Evolutionary conservation across 768 basidiomycete species (phyloP), one percentile per base, ranked within the genome.

Genomic region (Krasilnikovozyma curviuscula): DNA sequence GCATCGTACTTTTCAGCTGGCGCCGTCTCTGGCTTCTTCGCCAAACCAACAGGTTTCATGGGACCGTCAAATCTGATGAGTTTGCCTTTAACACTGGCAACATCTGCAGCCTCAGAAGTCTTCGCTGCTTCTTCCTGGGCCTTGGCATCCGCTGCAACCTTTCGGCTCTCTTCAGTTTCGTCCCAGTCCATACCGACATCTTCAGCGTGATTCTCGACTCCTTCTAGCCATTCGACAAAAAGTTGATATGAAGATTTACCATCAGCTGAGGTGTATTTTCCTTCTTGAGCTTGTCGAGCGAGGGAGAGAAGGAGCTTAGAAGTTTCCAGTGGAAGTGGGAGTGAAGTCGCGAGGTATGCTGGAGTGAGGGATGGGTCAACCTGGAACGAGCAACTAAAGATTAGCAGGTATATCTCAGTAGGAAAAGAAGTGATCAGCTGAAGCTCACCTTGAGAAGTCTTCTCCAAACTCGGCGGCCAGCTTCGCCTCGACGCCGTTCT

Each of bases 191-290:
- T 64, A 0, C 93, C 93, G 54, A 97, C 82, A 35, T 91, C 84
- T 24, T 97, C 93, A 0, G 89, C 74, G 58, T 78, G 81, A 52
- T 77, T 73, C 63, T 95, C 91, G 30, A 83, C 82, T 4, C 93
- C 75, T 30, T 91, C 83, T 37, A 97, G 73, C 72, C 82, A 97
- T 54, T 93, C 84, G 45, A 78, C 77, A 19, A 98, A 75, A 3
- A 97, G 71, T 58, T 95, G 88, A 59, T 93, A 95, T 1, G 91
- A 80, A 51, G 86, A 89, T 67, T 95, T 95, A 41, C 82, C 83
- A 62, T 95, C 88, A 0, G 83, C 78, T 50, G 83, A 85, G 13
- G 68, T 69, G 59, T 93, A 95, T 51, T 78, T 75, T 23, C 86
- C 88, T 33, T 74, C 71, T 0, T 79, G 71, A 2, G 91, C 84